phyloP scores from a whole-genome alignment of 768 basidiomycete genomes.

The Phaeotremella skinneri region DNA sequence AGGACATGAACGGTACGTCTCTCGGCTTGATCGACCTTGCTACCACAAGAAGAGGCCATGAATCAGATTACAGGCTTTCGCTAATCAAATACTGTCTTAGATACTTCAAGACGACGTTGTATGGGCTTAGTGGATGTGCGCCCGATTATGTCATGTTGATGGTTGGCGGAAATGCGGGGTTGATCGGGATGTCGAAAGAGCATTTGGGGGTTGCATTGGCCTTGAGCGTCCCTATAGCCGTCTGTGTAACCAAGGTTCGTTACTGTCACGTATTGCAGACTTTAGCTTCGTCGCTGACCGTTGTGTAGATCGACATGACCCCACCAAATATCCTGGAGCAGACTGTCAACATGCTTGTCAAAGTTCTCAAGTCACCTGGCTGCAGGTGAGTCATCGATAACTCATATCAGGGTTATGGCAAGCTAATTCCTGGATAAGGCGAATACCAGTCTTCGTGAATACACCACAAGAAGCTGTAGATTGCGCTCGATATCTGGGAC shows the following conservation, averaged over 20 bases:
- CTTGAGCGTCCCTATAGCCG: slow-evolving; percentile 79
- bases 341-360: slow-evolving; percentile 86
- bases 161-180: slow-evolving; percentile 84
- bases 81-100: no score
- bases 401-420: slow-evolving; percentile 63
- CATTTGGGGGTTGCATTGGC: slow-evolving; percentile 93
- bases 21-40: no score
- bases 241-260: slow-evolving; percentile 86
- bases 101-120: slow-evolving; percentile 72
- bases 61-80: not conserved
- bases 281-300: no score
- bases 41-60: not conserved
- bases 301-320: slow-evolving; percentile 88
- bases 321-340: slow-evolving; percentile 86
- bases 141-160: slow-evolving; percentile 81
- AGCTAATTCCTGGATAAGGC: no score
- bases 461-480: slow-evolving; percentile 74
- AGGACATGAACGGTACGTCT: slow-evolving; percentile 84
- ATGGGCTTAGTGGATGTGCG: slow-evolving; percentile 89
- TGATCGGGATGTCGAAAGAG: slow-evolving; percentile 61
- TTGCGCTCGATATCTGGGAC: slow-evolving; percentile 43
- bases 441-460: slow-evolving; percentile 59
- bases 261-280: not conserved
- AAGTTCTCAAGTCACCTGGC: slow-evolving; percentile 87
- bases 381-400: slow-evolving; percentile 63